Percentiles rank a stretch among this genome's conserved stretches.
Evolutionary conservation across 2,329 filamentous ascomycete genomes (phyloP).

Genomic region (Colletotrichum zoysiae): DNA sequence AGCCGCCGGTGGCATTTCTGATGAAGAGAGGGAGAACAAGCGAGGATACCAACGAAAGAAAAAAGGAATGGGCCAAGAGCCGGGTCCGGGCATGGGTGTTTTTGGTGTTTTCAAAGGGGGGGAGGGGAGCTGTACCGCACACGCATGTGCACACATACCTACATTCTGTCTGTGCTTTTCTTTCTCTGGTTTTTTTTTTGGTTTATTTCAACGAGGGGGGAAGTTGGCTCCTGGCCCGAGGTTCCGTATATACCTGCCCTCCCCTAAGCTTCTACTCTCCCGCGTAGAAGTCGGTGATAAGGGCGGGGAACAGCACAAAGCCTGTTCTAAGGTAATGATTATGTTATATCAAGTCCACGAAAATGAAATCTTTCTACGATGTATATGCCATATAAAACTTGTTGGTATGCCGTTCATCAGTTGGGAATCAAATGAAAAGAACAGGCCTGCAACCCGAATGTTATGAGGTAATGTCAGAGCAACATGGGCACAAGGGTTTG

Average conservation of each 20-base stretch:
- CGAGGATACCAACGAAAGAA: slow-evolving; percentile 23
- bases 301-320: slow-evolving; percentile 22
- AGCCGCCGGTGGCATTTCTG: slow-evolving; percentile 4
- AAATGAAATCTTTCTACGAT: neutral
- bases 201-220: slow-evolving; percentile 10
- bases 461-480: slow-evolving; percentile 3
- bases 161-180: slow-evolving; percentile 6
- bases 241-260: slow-evolving; percentile 1
- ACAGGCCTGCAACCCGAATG: neutral
- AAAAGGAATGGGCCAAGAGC: slow-evolving; percentile 21
- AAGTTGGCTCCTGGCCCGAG: slow-evolving; percentile 2
- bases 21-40: slow-evolving; percentile 19
- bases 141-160: neutral
- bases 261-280: neutral
- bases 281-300: neutral
- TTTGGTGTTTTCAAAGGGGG: slow-evolving; percentile 26
- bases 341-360: slow-evolving; percentile 28
- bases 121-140: neutral
- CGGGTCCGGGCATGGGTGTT: slow-evolving; percentile 22
- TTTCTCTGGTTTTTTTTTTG: neutral
- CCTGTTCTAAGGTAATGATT: slow-evolving; percentile 36
- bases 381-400: neutral
- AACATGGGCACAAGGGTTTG: slow-evolving; percentile 1
- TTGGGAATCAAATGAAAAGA: neutral
- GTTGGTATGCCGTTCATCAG: neutral